These are phyloP conservation scores for Samsoniella hepiali DNA, from an alignment of 2,329 filamentous ascomycete genomes.

Conservation along the genomic window DNA sequence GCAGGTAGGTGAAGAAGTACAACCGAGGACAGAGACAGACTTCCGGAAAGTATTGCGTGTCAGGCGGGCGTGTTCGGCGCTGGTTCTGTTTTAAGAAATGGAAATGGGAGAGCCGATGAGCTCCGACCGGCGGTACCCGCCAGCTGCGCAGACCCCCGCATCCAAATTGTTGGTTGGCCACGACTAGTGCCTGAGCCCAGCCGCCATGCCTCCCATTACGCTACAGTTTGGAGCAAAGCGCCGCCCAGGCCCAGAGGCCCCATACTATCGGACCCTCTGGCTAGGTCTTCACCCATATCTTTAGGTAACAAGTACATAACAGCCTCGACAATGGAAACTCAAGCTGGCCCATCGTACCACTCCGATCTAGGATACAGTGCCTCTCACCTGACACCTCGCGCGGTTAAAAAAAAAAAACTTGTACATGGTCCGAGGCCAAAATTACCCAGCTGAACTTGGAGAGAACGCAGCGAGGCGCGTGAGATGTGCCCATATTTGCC, in stretches of 20 bases:
- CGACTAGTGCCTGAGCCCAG: not conserved
- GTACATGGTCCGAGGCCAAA: not conserved
- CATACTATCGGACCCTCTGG: conserved; percentile 4
- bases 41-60: not conserved
- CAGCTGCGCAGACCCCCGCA: conserved; percentile 18
- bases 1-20: not conserved
- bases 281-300: not conserved
- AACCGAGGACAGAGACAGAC: not conserved
- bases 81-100: conserved; percentile 3
- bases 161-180: conserved; percentile 6
- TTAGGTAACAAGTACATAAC: conserved; percentile 20
- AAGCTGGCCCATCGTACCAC: not conserved
- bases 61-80: conserved; percentile 2
- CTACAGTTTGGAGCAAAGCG: conserved; percentile 7
- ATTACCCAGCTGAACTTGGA: not conserved
- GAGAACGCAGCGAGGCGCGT: not conserved
- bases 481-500: not conserved
- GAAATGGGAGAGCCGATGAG: conserved; percentile 20
- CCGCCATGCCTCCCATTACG: conserved; percentile 7
- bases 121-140: conserved; percentile 27
- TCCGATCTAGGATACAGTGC: not conserved
- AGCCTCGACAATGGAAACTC: conserved; percentile 8
- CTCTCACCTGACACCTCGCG: not conserved
- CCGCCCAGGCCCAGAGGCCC: conserved; percentile 10
- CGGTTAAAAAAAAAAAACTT: not conserved